Base-by-base conservation (phyloP, 2,329 filamentous ascomycete species). In the Pestalotiopsis sp. region DNA sequence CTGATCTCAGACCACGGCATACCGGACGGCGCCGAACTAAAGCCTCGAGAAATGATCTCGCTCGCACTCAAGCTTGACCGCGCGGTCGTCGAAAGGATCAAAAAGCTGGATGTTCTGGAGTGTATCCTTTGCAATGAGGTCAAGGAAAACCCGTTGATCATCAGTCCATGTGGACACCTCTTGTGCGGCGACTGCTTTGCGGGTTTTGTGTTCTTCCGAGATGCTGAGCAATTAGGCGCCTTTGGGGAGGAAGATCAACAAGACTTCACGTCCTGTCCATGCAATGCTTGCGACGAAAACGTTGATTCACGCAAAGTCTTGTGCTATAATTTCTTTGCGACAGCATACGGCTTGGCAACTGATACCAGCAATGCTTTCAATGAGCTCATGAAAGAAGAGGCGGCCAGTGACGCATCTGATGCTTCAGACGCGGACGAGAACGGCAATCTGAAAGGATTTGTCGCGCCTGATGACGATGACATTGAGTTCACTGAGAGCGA, bases 1-100 rank as follows among this genome's bases (percentile, higher is more conserved):
- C 88, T 93, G 65, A 88, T 89, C 36, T 81, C 86, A 12, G 87
- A 77, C 14, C 71, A 75, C 31, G 72, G 72, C 5, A 75, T 79
- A 14, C 77, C 77, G 4, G 74, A 77, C 2, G 76, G 75, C 2
- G 66, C 73, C 9, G 62, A 74, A 31, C 70, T 77, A 13, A 71
- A 71, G 11, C 59, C 71, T 1, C 70, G 76, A 3, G 73, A 77
- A 7, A 79, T 79, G 77, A 66, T 68, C 14, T 69, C 70, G 11
- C 66, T 78, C 4, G 76, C 76, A 1, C 36, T n/a, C 2, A 72
- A 72, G 36, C 67, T 79, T 5, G 39, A 69, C 5, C 45, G 31
- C 1, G 56, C 25, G 1, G 67, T 72, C 14, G 71, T 78, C 4
- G 59, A 72, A n/a, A 69, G 31, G 11, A 68, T 77, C 52, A 71